Percentiles rank a stretch among this genome's conserved stretches.
These are phyloP conservation scores for Fonsecaea nubica DNA, from an alignment of 2,329 filamentous ascomycete species.

Conservation along the genomic window DNA sequence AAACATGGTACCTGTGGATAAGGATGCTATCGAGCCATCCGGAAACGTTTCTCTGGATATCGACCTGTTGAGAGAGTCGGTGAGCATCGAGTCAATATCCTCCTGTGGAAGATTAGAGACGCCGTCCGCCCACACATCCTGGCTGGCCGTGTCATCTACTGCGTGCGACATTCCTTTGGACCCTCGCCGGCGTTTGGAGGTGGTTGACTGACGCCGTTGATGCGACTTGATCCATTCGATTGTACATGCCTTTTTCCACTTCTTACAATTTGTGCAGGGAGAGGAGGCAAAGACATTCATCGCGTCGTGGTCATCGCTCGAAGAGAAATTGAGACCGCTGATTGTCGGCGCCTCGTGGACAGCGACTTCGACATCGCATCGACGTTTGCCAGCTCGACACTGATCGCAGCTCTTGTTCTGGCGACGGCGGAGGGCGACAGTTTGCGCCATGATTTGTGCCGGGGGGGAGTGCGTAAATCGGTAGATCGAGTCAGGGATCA, in stretches of 20 bases:
- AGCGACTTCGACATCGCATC: constrained; percentile 51
- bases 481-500: background rate
- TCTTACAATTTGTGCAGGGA: constrained; percentile 53
- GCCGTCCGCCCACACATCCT: constrained; percentile 4
- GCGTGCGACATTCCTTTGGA: constrained; percentile 4
- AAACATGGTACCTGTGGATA: background rate
- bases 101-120: background rate
- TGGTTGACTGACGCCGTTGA: constrained; percentile 18
- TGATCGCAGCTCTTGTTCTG: constrained; percentile 56
- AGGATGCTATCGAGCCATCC: background rate
- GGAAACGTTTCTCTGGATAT: constrained; percentile 3
- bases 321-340: constrained; percentile 14
- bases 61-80: constrained; percentile 18
- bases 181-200: constrained; percentile 13
- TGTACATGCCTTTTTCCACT: constrained; percentile 41
- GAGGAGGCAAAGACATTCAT: constrained; percentile 23
- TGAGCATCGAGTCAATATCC: constrained; percentile 7
- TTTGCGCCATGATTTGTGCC: constrained; percentile 5
- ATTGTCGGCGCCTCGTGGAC: background rate
- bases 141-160: background rate
- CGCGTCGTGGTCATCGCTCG: constrained; percentile 11
- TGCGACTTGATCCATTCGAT: constrained; percentile 37
- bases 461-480: background rate
- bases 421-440: constrained; percentile 40
- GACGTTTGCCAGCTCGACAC: constrained; percentile 55